These are phyloP conservation scores for Boletellus sp. DNA, from an alignment of 768 basidiomycete genomes.

Conservation along the genomic window DNA sequence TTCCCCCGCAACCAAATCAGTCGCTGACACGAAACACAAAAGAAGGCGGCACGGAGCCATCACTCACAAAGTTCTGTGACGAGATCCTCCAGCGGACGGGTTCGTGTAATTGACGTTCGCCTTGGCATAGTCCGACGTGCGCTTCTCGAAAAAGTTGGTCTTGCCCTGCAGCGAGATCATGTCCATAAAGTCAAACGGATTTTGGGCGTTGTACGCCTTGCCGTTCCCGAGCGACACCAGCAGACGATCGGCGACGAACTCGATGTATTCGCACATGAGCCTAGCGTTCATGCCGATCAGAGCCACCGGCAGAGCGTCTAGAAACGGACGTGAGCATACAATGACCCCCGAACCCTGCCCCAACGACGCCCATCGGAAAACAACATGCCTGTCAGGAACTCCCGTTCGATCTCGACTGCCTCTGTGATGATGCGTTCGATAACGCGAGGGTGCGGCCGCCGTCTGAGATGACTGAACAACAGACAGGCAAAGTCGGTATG, in stretches of 20 bases:
- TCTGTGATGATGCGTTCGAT: slow-evolving; percentile 71
- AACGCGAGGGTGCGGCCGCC: slow-evolving; percentile 74
- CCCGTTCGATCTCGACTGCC: slow-evolving; percentile 81
- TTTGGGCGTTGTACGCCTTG: slow-evolving; percentile 61
- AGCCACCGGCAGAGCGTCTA: slow-evolving; percentile 76
- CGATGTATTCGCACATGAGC: slow-evolving; percentile 87
- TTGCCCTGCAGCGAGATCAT: slow-evolving; percentile 2
- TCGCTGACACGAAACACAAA: no score
- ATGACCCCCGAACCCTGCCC: no score
- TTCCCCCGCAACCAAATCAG: neutral
- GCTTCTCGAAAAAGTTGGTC: slow-evolving; percentile 4
- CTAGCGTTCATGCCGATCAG: slow-evolving; percentile 88
- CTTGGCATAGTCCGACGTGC: slow-evolving; percentile 52
- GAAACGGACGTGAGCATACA: neutral
- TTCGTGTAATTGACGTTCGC: slow-evolving; percentile 46
- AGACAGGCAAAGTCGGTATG: slow-evolving; percentile 96
- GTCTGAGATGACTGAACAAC: slow-evolving; percentile 73
- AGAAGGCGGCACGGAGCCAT: no score
- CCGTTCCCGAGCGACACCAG: slow-evolving; percentile 81
- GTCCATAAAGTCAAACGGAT: slow-evolving; percentile 2
- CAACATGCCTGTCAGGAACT: slow-evolving; percentile 67
- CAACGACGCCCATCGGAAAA: slow-evolving; percentile 1
- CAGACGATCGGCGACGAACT: slow-evolving; percentile 87
- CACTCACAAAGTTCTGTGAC: slow-evolving; percentile 36
- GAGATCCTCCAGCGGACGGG: neutral